Evolutionary conservation across 257 asterid species (phyloP), one percentile per base, ranked within the genome.

Genomic region (Lithospermum erythrorhizon): DNA sequence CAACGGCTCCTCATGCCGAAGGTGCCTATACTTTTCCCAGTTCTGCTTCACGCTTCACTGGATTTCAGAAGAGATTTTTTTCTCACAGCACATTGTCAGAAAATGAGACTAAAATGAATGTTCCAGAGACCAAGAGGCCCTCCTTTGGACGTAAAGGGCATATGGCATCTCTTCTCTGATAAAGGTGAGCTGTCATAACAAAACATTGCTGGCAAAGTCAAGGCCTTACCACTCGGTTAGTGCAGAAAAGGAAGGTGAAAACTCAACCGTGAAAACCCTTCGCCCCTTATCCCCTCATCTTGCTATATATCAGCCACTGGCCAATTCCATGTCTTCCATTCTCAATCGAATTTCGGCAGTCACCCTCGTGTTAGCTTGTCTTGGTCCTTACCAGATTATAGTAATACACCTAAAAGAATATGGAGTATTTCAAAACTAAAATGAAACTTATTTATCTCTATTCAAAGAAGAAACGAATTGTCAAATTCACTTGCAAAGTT

Each of bases 201-300:
- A 41, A 41, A 5, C 18, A 41, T 13, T 41, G 49, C 49, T 41
- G 16, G 18, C 4, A 41, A 41, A 41, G 18, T 41, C 49, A 14
- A 41, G 49, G 49, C 49, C 49, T 41, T 41, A 41, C 49, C 49
- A 41, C 49, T 41, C 49, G 4, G 49, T 1, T 11, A 41, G 18
- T 41, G 49, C 17, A 11, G 49, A 11, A 41, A 41, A 11, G 49
- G 49, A 11, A 14, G 58, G n/a, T 20, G 49, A 48, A 23, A 22
- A 17, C 23, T 17, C 59, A 15, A 48, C 55, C 29, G 35, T 16
- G 59, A 10, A 56, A 15, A 49, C 58, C 58, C 32, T 53, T 19
- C 66, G 66, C 20, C 66, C 66, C 3, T 14, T 62, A 62, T 62
- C 66, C 35, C 66, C 66, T 21, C 66, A 62, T 27, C 58, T 62